Evolutionary conservation across 1,284 basidiomycete genomes (phyloP).

Genomic region (Moesziomyces parantarcticus): DNA sequence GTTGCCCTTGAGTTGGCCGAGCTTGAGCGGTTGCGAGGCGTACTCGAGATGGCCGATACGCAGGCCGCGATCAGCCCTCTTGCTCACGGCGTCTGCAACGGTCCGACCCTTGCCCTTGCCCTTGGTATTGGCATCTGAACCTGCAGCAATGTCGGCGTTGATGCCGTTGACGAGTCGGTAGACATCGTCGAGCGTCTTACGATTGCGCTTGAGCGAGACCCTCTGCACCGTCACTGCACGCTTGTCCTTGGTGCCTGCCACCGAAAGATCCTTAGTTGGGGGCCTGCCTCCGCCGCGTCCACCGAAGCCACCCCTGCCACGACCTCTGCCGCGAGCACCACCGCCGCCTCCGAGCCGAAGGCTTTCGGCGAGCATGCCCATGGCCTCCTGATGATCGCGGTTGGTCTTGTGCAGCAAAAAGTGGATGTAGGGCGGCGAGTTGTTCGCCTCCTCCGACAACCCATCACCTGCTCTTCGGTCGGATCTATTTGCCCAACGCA

Average conservation of each 20-base stretch:
- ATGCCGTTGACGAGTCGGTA: conserved; percentile 74
- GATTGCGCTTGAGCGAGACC: conserved; percentile 82
- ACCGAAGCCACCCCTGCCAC: conserved; percentile 30
- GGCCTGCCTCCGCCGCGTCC: conserved; percentile 27
- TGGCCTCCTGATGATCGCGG: conserved; percentile 94
- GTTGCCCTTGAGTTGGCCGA: conserved; percentile 96
- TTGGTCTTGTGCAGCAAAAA: conserved; percentile 98
- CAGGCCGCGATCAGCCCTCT: conserved; percentile 74
- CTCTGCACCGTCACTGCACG: conserved; percentile 94
- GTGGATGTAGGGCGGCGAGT: conserved; percentile 82
- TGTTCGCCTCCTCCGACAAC: conserved; percentile 70
- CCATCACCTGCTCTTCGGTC: conserved; percentile 66
- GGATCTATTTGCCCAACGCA: conserved; percentile 75
- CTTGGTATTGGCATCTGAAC: background rate
- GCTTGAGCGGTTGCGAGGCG: conserved; percentile 80
- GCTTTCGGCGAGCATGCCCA: conserved; percentile 76
- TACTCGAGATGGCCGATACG: conserved; percentile 90
- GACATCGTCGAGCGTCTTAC: conserved; percentile 82
- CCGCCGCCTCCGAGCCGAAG: conserved; percentile 63
- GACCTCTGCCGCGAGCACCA: conserved; percentile 29
- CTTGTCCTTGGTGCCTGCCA: conserved; percentile 98
- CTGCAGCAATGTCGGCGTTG: conserved; percentile 48
- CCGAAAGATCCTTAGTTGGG: conserved; percentile 75
- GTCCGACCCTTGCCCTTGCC: conserved; percentile 32
- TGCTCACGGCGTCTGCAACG: conserved; percentile 28